Evolutionary conservation across 2,329 filamentous ascomycete genomes (phyloP), one percentile per base, ranked within the genome.

Genomic region (Leptographium galeiforme): DNA sequence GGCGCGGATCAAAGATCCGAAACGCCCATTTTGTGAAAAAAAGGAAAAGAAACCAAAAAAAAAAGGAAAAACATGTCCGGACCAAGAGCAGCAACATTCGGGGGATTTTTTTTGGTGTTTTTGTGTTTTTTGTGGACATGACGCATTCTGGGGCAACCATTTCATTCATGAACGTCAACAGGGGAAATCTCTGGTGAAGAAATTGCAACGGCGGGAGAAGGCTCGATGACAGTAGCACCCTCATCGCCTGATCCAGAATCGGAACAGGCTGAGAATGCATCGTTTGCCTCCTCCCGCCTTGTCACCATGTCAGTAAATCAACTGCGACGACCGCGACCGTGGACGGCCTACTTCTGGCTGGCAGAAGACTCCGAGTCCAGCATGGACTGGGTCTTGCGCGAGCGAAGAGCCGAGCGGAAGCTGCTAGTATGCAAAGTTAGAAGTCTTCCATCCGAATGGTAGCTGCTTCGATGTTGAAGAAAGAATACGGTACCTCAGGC

Each of bases 221-320:
- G 70, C 57, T 79, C 74, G 48, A 75, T 71, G 56, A 79, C 71
- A n/a, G 77, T 78, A 54, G 73, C 70, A 56, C 72, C 73, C 61
- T 80, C 76, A 57, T 77, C 75, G 55, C 68, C 73, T 43, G 70
- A 68, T 49, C 65, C 67, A 2, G 19, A 19, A 56, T 70, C 67
- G 48, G 74, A 76, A 53, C 72, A 66, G 48, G 67, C 65, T 53
- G 71, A 63, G 49, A 67, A 64, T 53, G 66, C 64, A 53, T 67
- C 68, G 64, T 65, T 59, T 66, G 70, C 62, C 68, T 67, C 62
- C 69, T 74, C 58, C 39, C 58, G 19, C 10, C 13, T 38, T 11
- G 43, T 30, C 12, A 33, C 1, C 30, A 4, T 44, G 49, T 51
- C 41, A 51, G 49, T 51, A 51, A 36, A 43, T n/a, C 10, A 18